These are phyloP conservation scores for Fagus crenata DNA, from an alignment of 306 rosid species.

Conservation along the genomic window DNA sequence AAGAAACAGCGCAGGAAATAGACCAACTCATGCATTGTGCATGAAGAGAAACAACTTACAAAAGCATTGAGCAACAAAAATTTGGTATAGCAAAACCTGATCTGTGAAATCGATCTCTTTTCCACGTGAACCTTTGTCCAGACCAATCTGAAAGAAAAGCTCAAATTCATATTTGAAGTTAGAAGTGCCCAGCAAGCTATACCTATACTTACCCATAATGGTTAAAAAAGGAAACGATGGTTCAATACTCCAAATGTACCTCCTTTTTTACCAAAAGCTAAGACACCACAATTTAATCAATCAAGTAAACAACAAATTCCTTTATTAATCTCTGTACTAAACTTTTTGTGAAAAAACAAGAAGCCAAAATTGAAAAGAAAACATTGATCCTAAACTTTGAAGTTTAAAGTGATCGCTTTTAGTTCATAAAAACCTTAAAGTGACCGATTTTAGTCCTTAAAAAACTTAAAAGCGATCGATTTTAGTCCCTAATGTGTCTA, in stretches of 20 bases:
- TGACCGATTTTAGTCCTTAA: too few relatives aligned
- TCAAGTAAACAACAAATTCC: not conserved
- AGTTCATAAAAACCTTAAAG: too few relatives aligned
- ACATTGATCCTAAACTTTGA: too few relatives aligned
- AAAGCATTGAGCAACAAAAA: not conserved
- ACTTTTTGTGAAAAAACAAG: not conserved
- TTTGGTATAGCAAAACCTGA: constrained; percentile 47
- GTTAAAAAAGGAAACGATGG: not conserved
- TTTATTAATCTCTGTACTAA: not conserved
- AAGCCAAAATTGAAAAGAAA: too few relatives aligned
- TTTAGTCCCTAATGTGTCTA: too few relatives aligned
- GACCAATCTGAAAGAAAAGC: constrained; percentile 58
- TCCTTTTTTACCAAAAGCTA: not conserved
- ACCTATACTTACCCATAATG: not conserved
- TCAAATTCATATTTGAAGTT: not conserved
- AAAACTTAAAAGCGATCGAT: too few relatives aligned
- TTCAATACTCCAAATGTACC: not conserved
- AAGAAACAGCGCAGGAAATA: not conserved
- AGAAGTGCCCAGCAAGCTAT: not conserved
- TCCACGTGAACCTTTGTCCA: constrained; percentile 86
- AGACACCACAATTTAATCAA: not conserved
- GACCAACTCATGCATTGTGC: too few relatives aligned
- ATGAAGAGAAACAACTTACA: constrained; percentile 17
- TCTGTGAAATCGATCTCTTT: constrained; percentile 61
- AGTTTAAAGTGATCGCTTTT: too few relatives aligned